Conservation (phyloP, 805 yeast genomes). For the Suhomyces pyralidae region DNA sequence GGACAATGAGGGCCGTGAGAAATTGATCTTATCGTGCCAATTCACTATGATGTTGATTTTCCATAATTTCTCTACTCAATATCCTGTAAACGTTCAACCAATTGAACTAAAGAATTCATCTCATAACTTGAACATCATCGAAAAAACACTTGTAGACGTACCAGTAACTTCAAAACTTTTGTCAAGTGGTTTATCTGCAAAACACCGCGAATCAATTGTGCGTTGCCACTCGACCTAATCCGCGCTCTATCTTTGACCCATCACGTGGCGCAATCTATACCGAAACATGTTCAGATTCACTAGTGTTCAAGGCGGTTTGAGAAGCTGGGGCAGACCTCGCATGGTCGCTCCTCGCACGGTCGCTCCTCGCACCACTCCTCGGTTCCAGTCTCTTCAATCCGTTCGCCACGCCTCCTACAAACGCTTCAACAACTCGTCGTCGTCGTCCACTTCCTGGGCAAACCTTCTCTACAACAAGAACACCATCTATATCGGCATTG, state of each 20-base stretch:
- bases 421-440: slow-evolving; percentile 12
- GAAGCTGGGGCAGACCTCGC: not conserved
- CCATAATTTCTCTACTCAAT: too few relatives aligned
- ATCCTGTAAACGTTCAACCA: too few relatives aligned
- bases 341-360: too few relatives aligned
- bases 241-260: not conserved
- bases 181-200: not conserved
- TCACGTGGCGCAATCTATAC: not conserved
- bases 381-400: not conserved
- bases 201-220: not conserved
- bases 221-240: not conserved
- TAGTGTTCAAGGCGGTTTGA: not conserved
- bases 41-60: too few relatives aligned
- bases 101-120: too few relatives aligned
- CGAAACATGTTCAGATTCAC: not conserved
- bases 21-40: too few relatives aligned
- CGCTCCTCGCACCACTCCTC: not conserved
- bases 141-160: too few relatives aligned
- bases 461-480: slow-evolving; percentile 21
- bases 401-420: slow-evolving; percentile 15
- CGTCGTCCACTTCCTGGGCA: slow-evolving; percentile 6
- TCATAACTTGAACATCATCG: too few relatives aligned
- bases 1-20: too few relatives aligned
- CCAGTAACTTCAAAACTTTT: too few relatives aligned
- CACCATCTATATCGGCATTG: slow-evolving; percentile 30